Evolutionary conservation across 2,329 filamentous ascomycete genomes (phyloP), one percentile per base, ranked within the genome.

Genomic region (Aspergillus melleus): DNA sequence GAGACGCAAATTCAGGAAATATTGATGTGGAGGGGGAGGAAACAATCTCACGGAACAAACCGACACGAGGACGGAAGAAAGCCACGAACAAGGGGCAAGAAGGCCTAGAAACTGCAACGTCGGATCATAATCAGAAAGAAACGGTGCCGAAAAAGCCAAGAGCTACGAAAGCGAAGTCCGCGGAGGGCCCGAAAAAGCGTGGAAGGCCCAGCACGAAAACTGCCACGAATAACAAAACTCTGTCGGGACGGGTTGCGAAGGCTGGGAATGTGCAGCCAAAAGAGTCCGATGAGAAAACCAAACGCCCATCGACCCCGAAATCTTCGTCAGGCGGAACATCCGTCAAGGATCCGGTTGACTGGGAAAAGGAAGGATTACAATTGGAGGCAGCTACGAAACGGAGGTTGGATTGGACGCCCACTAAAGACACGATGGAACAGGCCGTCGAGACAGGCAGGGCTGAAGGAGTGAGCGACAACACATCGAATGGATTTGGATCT

Each of bases 321-420:
- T 39, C 57, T 19, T 32, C 50, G n/a, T 50, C 49, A 30, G 36
- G 44, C 19, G 46, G 53, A 30, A 29, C 52, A 12, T 36, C 32
- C 16, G 26, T 49, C 12, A 64, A 64, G 32, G 57, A 55, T 20
- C 22, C 53, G 19, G 54, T 69, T 51, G 65, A 70, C 55, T 61
- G 60, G 60, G 59, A 64, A 55, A 50, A 63, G 29, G 58, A 68
- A 59, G 60, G 64, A 5, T 55, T 77, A 26, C 67, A 74, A n/a
- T 56, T 78, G 24, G 75, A 74, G 62, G 62, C 70, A 50, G 89
- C 88, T 8, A 71, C 83, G 26, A 78, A 76, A 50, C 80, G 89
- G 60, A 81, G 86, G 61, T 69, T 76, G 14, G 82, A 88, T 59
- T 92, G 90, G 90, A 92, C 90, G 1, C 90, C 89, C 2, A 83